Percentiles rank a stretch among this genome's conserved stretches.
phyloP scores from a whole-genome alignment of 2,329 filamentous ascomycete species.

The Penicillium expansum region DNA sequence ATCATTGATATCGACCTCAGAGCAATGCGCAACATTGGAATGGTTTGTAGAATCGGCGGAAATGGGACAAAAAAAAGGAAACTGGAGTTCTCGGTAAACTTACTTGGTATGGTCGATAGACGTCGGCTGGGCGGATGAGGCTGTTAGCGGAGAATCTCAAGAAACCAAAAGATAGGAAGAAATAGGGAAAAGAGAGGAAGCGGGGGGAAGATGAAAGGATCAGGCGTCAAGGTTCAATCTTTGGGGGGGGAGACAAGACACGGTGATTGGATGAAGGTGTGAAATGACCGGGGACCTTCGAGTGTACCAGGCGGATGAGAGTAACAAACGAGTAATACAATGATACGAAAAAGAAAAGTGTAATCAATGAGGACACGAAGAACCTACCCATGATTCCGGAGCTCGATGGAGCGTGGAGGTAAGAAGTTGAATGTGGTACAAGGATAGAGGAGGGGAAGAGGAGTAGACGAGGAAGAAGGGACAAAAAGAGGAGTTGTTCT shows the following conservation, averaged over 20 bases:
- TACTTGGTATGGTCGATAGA: constrained; percentile 49
- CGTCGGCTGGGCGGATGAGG: constrained; percentile 39
- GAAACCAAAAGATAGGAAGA: constrained; percentile 11
- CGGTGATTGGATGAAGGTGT: constrained; percentile 21
- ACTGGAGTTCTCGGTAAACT: constrained; percentile 26
- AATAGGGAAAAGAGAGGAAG: constrained; percentile 9
- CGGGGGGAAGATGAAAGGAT: constrained; percentile 15
- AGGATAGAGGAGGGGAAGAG: not conserved
- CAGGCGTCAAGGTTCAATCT: constrained; percentile 22
- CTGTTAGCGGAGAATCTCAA: constrained; percentile 11
- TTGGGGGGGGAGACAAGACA: constrained; percentile 12
- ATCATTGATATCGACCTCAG: constrained; percentile 11
- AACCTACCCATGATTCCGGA: constrained; percentile 26
- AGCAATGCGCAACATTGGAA: not conserved
- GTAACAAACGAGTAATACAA: constrained; percentile 20
- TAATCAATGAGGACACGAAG: not conserved
- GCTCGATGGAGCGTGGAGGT: constrained; percentile 6
- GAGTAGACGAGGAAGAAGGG: not conserved
- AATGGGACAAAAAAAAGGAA: constrained; percentile 4
- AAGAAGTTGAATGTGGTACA: constrained; percentile 9
- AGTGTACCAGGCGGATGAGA: constrained; percentile 22
- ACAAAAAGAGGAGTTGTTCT: not conserved
- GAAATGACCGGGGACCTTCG: constrained; percentile 21
- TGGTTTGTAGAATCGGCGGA: not conserved
- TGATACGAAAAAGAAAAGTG: constrained; percentile 17